Percentiles rank a stretch among this genome's conserved stretches.
Evolutionary conservation across 495 filamentous ascomycete genomes (phyloP).

Genomic region (Collariella sp.): DNA sequence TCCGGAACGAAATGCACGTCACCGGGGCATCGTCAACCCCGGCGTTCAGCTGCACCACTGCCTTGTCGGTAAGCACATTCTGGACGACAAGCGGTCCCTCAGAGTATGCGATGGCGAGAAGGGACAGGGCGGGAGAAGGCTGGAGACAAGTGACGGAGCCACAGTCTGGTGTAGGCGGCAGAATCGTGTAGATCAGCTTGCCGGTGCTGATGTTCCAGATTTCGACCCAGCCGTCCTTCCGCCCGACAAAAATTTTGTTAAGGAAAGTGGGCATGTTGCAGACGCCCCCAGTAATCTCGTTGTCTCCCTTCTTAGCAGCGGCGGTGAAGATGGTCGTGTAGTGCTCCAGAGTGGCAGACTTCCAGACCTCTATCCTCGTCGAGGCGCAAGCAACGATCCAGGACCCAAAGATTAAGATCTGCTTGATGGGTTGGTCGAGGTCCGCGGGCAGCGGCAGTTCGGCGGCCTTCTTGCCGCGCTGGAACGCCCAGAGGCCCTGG

Average conservation of each 20-base stretch:
- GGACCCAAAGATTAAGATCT: conserved; percentile 75
- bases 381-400: conserved; percentile 80
- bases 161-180: conserved; percentile 54
- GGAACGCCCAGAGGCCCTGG: conserved; percentile 85
- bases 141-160: conserved; percentile 76
- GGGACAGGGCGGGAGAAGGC: conserved; percentile 69
- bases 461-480: conserved; percentile 78
- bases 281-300: conserved; percentile 60
- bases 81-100: conserved; percentile 69
- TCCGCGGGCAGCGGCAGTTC: conserved; percentile 58
- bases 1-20: conserved; percentile 82
- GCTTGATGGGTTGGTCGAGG: conserved; percentile 58
- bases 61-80: conserved; percentile 67
- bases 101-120: conserved; percentile 82
- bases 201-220: conserved; percentile 95
- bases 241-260: conserved; percentile 88
- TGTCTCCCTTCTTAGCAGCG: conserved; percentile 39
- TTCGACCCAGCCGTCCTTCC: conserved; percentile 79
- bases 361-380: conserved; percentile 81
- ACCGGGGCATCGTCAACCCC: conserved; percentile 50
- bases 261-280: conserved; percentile 84
- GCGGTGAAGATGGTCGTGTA: conserved; percentile 68
- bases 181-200: conserved; percentile 76
- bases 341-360: conserved; percentile 70
- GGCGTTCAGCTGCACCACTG: conserved; percentile 56